Percentiles rank a stretch among this genome's conserved stretches.
Evolutionary conservation across 2,329 filamentous ascomycete species (phyloP).

Genomic region (Xylaria sp.): DNA sequence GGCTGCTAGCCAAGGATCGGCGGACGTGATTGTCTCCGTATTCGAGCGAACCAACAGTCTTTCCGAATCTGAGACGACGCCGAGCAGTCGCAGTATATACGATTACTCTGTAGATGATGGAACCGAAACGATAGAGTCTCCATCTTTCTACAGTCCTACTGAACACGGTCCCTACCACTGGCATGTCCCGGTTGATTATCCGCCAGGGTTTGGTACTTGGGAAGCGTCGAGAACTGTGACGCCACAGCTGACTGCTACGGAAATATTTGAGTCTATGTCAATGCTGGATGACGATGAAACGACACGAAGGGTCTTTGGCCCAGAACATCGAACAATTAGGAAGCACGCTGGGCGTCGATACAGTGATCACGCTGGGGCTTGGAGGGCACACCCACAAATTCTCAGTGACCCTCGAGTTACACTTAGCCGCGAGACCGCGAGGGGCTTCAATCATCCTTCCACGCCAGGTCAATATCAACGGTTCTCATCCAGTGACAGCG

Average conservation of each 20-base stretch:
- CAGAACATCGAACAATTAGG: constrained; percentile 56
- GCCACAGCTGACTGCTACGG: constrained; percentile 44
- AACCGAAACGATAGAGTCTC: constrained; percentile 48
- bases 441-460: constrained; percentile 48
- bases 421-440: constrained; percentile 55
- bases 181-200: constrained; percentile 54
- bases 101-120: constrained; percentile 47
- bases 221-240: constrained; percentile 49
- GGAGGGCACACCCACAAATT: constrained; percentile 53
- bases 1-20: constrained; percentile 52
- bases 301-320: constrained; percentile 44
- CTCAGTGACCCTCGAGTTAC: constrained; percentile 56
- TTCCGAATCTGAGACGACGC: constrained; percentile 59
- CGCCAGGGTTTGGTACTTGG: constrained; percentile 41
- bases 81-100: constrained; percentile 50
- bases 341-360: constrained; percentile 55
- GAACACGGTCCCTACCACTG: constrained; percentile 53
- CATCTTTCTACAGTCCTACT: constrained; percentile 44
- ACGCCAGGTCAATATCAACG: constrained; percentile 36
- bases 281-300: constrained; percentile 49
- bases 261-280: constrained; percentile 49
- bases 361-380: constrained; percentile 58
- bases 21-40: constrained; percentile 55
- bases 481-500: constrained; percentile 47
- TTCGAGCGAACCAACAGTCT: constrained; percentile 63